Evolutionary conservation across 495 filamentous ascomycete species (phyloP).

Genomic region (Neurospora tetrasperma): DNA sequence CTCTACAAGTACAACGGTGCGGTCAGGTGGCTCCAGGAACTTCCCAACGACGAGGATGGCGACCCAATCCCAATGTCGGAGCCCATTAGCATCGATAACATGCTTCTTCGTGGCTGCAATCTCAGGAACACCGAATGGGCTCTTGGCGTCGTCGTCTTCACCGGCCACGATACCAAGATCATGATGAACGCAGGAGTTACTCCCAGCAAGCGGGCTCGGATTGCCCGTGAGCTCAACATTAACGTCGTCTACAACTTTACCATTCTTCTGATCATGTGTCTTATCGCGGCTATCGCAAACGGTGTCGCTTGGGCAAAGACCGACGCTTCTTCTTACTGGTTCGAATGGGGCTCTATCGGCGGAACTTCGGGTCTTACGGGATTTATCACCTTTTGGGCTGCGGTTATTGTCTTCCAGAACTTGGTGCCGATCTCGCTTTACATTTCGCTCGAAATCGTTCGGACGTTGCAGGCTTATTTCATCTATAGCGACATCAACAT

Average conservation of each 20-base stretch:
- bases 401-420: constrained; percentile 92
- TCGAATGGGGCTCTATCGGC: constrained; percentile 82
- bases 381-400: constrained; percentile 93
- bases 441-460: constrained; percentile 94
- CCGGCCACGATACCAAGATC: constrained; percentile 95
- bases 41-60: constrained; percentile 46
- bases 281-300: constrained; percentile 74
- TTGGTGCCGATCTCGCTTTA: constrained; percentile 97
- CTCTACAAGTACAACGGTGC: constrained; percentile 88
- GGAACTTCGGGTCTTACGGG: constrained; percentile 68
- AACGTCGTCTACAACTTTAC: constrained; percentile 96
- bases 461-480: constrained; percentile 88
- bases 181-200: constrained; percentile 98
- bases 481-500: constrained; percentile 93
- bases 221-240: constrained; percentile 90
- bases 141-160: constrained; percentile 92
- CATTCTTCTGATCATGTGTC: constrained; percentile 82
- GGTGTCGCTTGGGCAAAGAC: constrained; percentile 69
- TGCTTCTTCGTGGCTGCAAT: constrained; percentile 86
- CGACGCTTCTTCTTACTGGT: constrained; percentile 66
- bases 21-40: constrained; percentile 72
- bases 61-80: constrained; percentile 73
- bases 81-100: constrained; percentile 86
- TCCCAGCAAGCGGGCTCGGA: constrained; percentile 86
- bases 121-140: constrained; percentile 95